Evolutionary conservation across 495 filamentous ascomycete genomes (phyloP).

Genomic region (Penicillium riverlandense): DNA sequence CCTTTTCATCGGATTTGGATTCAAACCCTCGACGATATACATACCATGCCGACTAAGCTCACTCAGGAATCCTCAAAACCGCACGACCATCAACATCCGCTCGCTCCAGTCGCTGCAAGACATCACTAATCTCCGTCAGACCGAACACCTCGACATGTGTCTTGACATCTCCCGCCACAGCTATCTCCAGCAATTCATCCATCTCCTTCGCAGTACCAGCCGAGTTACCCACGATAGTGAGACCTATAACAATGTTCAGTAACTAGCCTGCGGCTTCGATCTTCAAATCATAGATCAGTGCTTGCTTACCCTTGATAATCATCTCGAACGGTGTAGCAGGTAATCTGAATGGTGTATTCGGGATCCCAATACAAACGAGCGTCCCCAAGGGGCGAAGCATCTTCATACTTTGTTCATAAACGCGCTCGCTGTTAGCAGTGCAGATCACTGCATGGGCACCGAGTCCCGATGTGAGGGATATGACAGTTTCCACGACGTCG

Average conservation of each 20-base stretch:
- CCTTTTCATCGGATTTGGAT: constrained; percentile 29
- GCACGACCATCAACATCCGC: too few species aligned
- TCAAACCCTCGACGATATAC: constrained; percentile 32
- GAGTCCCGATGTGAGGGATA: constrained; percentile 24
- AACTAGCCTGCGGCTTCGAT: background rate
- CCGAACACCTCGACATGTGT: too few species aligned
- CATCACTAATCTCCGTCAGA: too few species aligned
- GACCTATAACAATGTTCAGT: constrained; percentile 10
- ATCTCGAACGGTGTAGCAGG: constrained; percentile 22
- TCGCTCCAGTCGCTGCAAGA: too few species aligned
- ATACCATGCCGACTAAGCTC: constrained; percentile 37
- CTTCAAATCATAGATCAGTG: background rate
- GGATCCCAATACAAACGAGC: constrained; percentile 37
- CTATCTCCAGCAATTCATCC: constrained; percentile 34
- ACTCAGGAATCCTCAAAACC: too few species aligned
- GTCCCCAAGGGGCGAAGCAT: constrained; percentile 33
- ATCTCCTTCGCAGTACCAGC: constrained; percentile 33
- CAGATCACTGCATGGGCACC: constrained; percentile 41
- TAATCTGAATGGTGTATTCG: too few species aligned
- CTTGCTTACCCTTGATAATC: constrained; percentile 28
- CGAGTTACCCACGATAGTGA: constrained; percentile 35
- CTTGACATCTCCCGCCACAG: constrained; percentile 29
- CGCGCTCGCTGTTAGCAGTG: constrained; percentile 29
- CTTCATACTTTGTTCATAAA: constrained; percentile 34
- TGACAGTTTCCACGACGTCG: constrained; percentile 27